Base-by-base conservation (phyloP, 805 yeast genomes). In the Candida tallmaniae region DNA sequence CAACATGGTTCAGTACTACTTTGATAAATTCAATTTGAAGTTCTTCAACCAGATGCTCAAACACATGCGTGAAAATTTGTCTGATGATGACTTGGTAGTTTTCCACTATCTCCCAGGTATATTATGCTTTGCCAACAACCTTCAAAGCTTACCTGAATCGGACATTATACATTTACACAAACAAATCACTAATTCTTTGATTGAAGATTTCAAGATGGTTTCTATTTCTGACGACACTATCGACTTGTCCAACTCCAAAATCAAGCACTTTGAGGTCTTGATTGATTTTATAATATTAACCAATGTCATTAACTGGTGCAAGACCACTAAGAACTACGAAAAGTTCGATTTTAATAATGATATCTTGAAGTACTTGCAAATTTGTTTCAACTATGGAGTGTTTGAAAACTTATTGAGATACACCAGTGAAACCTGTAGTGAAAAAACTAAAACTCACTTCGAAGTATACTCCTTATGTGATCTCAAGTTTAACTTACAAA, bases 271-370 rank as follows among this genome's bases (percentile, higher is more conserved):
- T 40, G 75, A 76, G 19, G 51, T 76, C 2, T 51, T 78, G 1
- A 56, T 73, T 2, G 54, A 72, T 27, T 47, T 63, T 14, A 62
- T 74, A 5, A 80, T 80, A 45, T 60, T 78, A 31, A 69, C 83
- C 1, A 65, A 65, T 32, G 78, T 81, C 47, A 73, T 78, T 34
- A 67, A 73, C 6, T 81, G 88, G 89, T 80, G 87, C 52, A 83
- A 81, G 48, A 42, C 56, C 6, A 50, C 62, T 2, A 33, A 51
- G 5, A 63, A 82, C 40, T 63, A 54, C 6, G 41, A 46, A 17
- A 58, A 64, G 20, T 73, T 66, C 40, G 80, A 79, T 41, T 81
- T 80, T 45, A 70, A 70, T 26, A 59, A 59, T 17, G 72, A 70
- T 27, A 74, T 82, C 18, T 73, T 80, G 40, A 65, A 65, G 20